These are phyloP conservation scores for Fomitopsis betulina DNA, from an alignment of 1,284 basidiomycete species.

Conservation along the genomic window DNA sequence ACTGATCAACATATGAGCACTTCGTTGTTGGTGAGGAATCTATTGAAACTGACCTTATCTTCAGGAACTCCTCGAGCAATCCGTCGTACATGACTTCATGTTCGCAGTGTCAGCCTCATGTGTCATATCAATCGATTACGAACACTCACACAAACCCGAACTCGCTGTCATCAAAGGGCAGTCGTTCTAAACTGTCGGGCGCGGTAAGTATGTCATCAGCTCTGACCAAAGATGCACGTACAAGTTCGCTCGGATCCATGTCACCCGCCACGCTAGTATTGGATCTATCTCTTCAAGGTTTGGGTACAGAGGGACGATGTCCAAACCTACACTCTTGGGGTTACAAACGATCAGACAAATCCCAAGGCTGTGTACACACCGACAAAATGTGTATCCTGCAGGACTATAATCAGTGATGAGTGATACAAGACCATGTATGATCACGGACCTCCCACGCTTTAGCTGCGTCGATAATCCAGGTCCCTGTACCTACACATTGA, in stretches of 20 bases:
- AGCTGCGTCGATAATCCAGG: conserved; percentile 63
- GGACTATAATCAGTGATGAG: neutral
- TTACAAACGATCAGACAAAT: neutral
- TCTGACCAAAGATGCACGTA: conserved; percentile 29
- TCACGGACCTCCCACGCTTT: conserved; percentile 49
- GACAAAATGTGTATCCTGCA: conserved; percentile 50
- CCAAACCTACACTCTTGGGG: conserved; percentile 45
- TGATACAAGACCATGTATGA: neutral
- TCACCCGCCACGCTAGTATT: conserved; percentile 55
- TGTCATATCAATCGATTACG: neutral
- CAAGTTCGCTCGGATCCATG: conserved; percentile 70
- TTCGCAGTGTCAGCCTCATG: neutral
- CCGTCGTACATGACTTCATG: conserved; percentile 54
- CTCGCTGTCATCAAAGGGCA: conserved; percentile 65
- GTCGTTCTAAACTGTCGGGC: conserved; percentile 48
- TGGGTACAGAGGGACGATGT: conserved; percentile 64
- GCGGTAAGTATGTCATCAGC: conserved; percentile 1
- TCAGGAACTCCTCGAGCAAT: conserved; percentile 70
- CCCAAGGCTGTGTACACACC: conserved; percentile 33
- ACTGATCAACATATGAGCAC: conserved; percentile 32
- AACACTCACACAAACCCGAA: conserved; percentile 66
- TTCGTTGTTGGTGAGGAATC: conserved; percentile 6
- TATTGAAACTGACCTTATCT: conserved; percentile 44
- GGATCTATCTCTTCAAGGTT: conserved; percentile 48
- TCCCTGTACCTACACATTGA: conserved; percentile 46